Evolutionary conservation across 768 basidiomycete species (phyloP).

Genomic region (Podaxis sp.): DNA sequence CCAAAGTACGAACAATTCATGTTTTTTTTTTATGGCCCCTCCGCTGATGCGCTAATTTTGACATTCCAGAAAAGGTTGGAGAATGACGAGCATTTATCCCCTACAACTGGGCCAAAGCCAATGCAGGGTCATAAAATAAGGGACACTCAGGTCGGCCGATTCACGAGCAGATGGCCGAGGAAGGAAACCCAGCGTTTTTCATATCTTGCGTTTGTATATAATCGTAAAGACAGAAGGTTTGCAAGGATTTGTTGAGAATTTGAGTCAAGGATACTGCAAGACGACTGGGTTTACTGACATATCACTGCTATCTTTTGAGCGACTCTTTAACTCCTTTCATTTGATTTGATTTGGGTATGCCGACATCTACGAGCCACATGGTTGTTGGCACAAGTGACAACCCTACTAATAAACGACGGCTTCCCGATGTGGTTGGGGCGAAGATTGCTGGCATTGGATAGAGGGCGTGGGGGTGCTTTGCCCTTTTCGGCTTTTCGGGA

Average conservation of each 20-base stretch:
- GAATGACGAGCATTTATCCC: background rate
- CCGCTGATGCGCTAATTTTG: background rate
- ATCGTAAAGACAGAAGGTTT: background rate
- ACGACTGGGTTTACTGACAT: background rate
- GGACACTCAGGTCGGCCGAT: background rate
- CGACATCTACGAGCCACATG: constrained; percentile 8
- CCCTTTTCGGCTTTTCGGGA: background rate
- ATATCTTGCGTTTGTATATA: background rate
- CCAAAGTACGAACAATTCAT: background rate
- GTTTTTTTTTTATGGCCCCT: background rate
- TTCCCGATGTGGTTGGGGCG: background rate
- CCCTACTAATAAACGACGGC: constrained; percentile 2
- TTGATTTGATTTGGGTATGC: constrained; percentile 1
- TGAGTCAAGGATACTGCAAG: background rate
- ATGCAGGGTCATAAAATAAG: background rate
- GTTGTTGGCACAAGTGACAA: constrained; percentile 7
- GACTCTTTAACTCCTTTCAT: constrained; percentile 10
- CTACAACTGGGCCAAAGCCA: background rate
- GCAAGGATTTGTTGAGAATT: background rate
- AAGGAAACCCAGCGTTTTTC: background rate
- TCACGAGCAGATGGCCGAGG: background rate
- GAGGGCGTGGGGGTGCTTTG: background rate
- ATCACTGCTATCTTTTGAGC: constrained; percentile 1
- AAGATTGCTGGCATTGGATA: background rate
- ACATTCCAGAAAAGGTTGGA: background rate